Percentiles rank a stretch among this genome's conserved stretches.
phyloP scores from a whole-genome alignment of 176 grass and related monocot genomes.

The Otatea glauca region DNA sequence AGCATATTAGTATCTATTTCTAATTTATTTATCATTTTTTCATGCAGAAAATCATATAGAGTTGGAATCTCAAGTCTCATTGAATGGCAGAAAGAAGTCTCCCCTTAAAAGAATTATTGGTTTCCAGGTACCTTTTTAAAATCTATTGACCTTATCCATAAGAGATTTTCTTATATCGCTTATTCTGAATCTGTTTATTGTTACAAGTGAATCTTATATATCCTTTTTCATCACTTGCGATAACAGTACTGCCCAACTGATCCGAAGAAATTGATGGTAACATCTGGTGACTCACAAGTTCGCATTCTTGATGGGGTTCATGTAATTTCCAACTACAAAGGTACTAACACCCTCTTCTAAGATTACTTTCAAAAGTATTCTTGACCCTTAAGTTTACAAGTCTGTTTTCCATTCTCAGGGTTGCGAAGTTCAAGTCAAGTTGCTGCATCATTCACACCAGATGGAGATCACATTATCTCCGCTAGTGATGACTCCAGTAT shows the following conservation, averaged over 20 bases:
- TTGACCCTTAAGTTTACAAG: conserved; percentile 31
- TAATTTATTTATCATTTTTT: conserved; percentile 15
- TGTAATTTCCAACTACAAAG: conserved; percentile 79
- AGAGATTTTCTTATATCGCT: conserved; percentile 5
- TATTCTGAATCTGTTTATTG: conserved; percentile 22
- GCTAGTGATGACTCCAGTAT: conserved; percentile 72
- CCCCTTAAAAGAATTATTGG: conserved; percentile 86
- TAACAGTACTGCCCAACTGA: conserved; percentile 87
- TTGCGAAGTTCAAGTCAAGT: conserved; percentile 64
- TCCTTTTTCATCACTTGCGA: conserved; percentile 14
- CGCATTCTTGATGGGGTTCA: conserved; percentile 77
- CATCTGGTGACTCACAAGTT: conserved; percentile 84
- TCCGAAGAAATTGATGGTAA: conserved; percentile 82
- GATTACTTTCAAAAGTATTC: neutral
- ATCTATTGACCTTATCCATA: neutral
- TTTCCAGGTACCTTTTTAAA: conserved; percentile 68
- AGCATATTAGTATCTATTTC: conserved; percentile 15
- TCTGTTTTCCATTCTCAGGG: conserved; percentile 46
- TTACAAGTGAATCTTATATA: conserved; percentile 35
- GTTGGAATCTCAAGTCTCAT: conserved; percentile 68
- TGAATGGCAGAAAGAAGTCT: conserved; percentile 85
- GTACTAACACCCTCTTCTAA: conserved; percentile 41
- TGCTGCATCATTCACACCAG: conserved; percentile 79
- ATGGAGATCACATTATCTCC: conserved; percentile 85
- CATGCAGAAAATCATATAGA: conserved; percentile 70